These are phyloP conservation scores for Termitomyces sp. DNA, from an alignment of 768 basidiomycete species.

Conservation along the genomic window DNA sequence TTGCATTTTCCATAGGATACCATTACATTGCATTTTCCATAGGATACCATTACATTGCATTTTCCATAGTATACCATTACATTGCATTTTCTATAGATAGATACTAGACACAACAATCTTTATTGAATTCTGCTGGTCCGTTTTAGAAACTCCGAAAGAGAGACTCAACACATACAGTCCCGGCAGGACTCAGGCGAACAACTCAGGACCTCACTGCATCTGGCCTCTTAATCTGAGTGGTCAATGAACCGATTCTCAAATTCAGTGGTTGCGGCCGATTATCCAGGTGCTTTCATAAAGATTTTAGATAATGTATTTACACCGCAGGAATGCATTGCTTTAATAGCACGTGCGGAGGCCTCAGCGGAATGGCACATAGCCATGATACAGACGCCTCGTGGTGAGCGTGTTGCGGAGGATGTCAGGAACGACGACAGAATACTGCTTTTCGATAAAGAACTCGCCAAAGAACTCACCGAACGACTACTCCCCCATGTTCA, in stretches of 20 bases:
- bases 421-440: slow-evolving; percentile 36
- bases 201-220: too few relatives aligned
- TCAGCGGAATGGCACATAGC: slow-evolving; percentile 30
- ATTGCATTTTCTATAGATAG: background rate
- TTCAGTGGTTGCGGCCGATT: slow-evolving; percentile 25
- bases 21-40: background rate
- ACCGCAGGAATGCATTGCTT: slow-evolving; percentile 29
- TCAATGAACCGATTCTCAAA: too few relatives aligned
- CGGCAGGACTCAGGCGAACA: too few relatives aligned
- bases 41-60: background rate
- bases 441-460: slow-evolving; percentile 24
- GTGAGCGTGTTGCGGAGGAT: slow-evolving; percentile 23
- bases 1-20: background rate
- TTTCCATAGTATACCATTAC: background rate
- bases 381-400: slow-evolving; percentile 19
- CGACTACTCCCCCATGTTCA: slow-evolving; percentile 29
- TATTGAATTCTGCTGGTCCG: background rate
- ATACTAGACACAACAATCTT: background rate
- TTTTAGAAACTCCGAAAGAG: too few relatives aligned
- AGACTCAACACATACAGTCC: too few relatives aligned
- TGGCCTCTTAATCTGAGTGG: too few relatives aligned
- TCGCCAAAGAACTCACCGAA: slow-evolving; percentile 25
- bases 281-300: slow-evolving; percentile 30
- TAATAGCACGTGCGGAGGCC: slow-evolving; percentile 26
- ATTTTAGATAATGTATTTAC: slow-evolving; percentile 37